Conservation (phyloP, 768 basidiomycete genomes). For the Rubroboletus pulcherrimus region DNA sequence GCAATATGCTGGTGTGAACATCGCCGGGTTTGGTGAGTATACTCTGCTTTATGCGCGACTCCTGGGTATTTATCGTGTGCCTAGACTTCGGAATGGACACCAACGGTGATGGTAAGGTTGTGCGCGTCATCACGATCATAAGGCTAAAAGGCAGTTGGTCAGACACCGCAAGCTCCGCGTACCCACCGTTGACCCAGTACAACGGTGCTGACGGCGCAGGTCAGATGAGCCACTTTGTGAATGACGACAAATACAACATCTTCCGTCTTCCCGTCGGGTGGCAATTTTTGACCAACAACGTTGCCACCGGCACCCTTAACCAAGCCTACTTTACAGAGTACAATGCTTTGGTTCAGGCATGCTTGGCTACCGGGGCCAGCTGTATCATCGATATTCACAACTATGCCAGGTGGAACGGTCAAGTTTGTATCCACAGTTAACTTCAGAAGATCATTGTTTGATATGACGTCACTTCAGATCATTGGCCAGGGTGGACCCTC, state of each 20-base stretch:
- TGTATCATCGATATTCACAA: slow-evolving; percentile 16
- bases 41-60: not conserved
- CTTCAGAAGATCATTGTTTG: not conserved
- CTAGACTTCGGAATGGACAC: slow-evolving; percentile 12
- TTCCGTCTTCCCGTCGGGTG: slow-evolving; percentile 59
- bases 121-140: not conserved
- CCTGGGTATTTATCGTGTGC: not conserved
- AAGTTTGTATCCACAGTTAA: not conserved
- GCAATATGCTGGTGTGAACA: slow-evolving; percentile 10
- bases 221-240: slow-evolving; percentile 57
- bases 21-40: slow-evolving; percentile 11
- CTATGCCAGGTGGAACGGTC: slow-evolving; percentile 9
- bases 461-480: not conserved
- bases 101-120: slow-evolving; percentile 1
- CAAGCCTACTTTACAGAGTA: slow-evolving; percentile 5
- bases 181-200: slow-evolving; percentile 8
- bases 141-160: not conserved
- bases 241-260: slow-evolving; percentile 47
- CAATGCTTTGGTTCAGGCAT: slow-evolving; percentile 9
- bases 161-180: slow-evolving; percentile 7
- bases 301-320: slow-evolving; percentile 36
- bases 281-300: slow-evolving; percentile 46
- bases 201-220: slow-evolving; percentile 23
- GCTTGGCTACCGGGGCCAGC: slow-evolving; percentile 6
- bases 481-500: slow-evolving; percentile 15